A percentile compares a stretch with the other conserved stretches of the same genome.
phyloP scores from a whole-genome alignment of 495 filamentous ascomycete species.

The Achaetomiella virescens region DNA sequence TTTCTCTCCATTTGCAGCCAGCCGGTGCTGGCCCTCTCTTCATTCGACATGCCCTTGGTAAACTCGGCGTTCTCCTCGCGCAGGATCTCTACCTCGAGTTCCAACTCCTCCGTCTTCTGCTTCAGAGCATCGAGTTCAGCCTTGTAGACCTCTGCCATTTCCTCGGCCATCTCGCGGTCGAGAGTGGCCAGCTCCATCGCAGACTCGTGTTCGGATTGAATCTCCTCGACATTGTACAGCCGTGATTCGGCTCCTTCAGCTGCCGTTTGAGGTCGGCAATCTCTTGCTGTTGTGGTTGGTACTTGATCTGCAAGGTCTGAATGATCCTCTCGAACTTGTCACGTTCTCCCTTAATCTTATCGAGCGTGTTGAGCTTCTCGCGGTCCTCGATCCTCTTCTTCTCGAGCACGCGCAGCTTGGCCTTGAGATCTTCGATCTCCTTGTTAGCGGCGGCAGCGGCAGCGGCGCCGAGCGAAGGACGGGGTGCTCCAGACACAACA shows the following conservation, averaged over 20 bases:
- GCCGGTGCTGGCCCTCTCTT: constrained; percentile 77
- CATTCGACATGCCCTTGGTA: constrained; percentile 74
- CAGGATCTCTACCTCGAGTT: constrained; percentile 81
- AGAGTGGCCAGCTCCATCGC: constrained; percentile 81
- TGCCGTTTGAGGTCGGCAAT: constrained; percentile 66
- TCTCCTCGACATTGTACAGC: constrained; percentile 60
- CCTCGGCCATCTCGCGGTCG: constrained; percentile 95
- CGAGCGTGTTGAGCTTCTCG: constrained; percentile 76
- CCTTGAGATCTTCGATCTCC: constrained; percentile 73
- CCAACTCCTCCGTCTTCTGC: constrained; percentile 69
- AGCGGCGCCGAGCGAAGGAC: constrained; percentile 9
- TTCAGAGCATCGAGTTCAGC: constrained; percentile 74
- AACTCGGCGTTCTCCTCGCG: constrained; percentile 82
- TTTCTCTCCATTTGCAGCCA: constrained; percentile 87
- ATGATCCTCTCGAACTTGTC: constrained; percentile 87
- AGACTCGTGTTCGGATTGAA: constrained; percentile 77
- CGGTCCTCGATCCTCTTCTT: constrained; percentile 78
- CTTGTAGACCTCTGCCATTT: constrained; percentile 74
- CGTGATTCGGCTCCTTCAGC: constrained; percentile 66
- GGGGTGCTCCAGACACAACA: constrained; percentile 1
- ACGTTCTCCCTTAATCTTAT: constrained; percentile 69
- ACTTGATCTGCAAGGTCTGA: constrained; percentile 85
- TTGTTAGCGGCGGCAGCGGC: constrained; percentile 46
- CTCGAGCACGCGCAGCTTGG: constrained; percentile 71
- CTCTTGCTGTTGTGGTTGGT: constrained; percentile 79